A percentile compares a stretch with the other conserved stretches of the same genome.
Conservation (phyloP, 345 rosid genomes). For the Syzygium aqueum region DNA sequence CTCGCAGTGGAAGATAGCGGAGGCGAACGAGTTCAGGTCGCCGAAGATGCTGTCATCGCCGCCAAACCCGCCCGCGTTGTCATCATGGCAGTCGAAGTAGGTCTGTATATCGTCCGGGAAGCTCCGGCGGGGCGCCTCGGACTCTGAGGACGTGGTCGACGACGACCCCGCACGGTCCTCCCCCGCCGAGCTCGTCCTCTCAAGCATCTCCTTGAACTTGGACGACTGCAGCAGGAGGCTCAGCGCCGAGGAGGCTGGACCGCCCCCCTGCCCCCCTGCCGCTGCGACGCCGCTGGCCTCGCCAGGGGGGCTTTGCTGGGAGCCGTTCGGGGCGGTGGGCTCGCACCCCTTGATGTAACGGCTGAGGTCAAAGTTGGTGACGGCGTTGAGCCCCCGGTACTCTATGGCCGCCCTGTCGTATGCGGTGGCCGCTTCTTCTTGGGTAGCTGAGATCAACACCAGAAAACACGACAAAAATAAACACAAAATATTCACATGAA, state of each 20-base stretch:
- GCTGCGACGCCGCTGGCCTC: neutral
- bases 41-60: slow-evolving; percentile 32
- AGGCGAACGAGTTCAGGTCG: slow-evolving; percentile 19
- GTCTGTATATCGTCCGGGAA: slow-evolving; percentile 44
- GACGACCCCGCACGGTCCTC: slow-evolving; percentile 12
- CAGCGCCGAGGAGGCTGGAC: slow-evolving; percentile 27
- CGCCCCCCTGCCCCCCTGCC: neutral
- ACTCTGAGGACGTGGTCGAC: slow-evolving; percentile 8
- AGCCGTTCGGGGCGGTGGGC: neutral
- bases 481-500: neutral
- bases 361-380: slow-evolving; percentile 84
- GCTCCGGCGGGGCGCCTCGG: slow-evolving; percentile 20
- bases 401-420: slow-evolving; percentile 89
- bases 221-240: slow-evolving; percentile 39
- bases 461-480: neutral
- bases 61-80: slow-evolving; percentile 11
- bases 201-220: slow-evolving; percentile 50
- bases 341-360: slow-evolving; percentile 45
- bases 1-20: slow-evolving; percentile 18
- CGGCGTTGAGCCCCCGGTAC: slow-evolving; percentile 91
- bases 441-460: slow-evolving; percentile 46
- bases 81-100: slow-evolving; percentile 25
- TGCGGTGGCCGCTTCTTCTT: slow-evolving; percentile 92
- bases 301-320: neutral
- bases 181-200: slow-evolving; percentile 18